Base-by-base conservation (phyloP, 2,329 filamentous ascomycete species). In the Tolypocladium guangdongense region DNA sequence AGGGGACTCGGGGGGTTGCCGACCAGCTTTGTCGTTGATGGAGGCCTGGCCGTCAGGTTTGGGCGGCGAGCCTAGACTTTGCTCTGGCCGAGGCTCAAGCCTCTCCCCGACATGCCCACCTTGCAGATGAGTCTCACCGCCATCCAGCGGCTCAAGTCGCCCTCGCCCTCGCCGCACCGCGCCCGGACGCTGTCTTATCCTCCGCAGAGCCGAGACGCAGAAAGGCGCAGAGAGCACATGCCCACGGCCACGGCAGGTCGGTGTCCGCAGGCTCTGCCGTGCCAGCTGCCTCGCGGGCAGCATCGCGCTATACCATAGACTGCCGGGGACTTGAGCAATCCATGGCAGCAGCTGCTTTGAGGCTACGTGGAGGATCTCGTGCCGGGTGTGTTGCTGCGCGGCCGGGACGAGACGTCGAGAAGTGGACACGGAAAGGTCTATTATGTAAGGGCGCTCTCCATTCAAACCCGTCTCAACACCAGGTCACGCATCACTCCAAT, bases 181-280 rank as follows among this genome's bases (percentile, higher is more conserved):
- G 3, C 43, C 52, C 16, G 52, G 38, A 12, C 55, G 54, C n/a
- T 49, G 49, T 38, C 56, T 41, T 7, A 52, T 18, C 30, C 22
- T n/a, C 27, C 7, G 55, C 22, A 20, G 20, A 18, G 51, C n/a
- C 33, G 56, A 56, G 33, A n/a, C 49, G 18, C 53, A 58, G 37
- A 58, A 50, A 12, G 51, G 47, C 33, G 45, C 45, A 18, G 24
- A 35, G 22, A 27, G 10, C 10, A 11, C 27, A 32, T 11, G 43
- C 8, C 43, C 43, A 7, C n/a, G 16, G 12, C 16, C 22, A 36
- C 38, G 14, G 22, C 7, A 39, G 43, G 30, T 11, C 8, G 30
- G 43, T n/a, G 22, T 32, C 14, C 35, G 38, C 6, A 46, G 47
- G 22, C 24, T 36, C 18, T 24, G 50, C 11, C 24, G 33, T 20